phyloP scores from a whole-genome alignment of 169 alveolate species.

The Theileria annulata region DNA sequence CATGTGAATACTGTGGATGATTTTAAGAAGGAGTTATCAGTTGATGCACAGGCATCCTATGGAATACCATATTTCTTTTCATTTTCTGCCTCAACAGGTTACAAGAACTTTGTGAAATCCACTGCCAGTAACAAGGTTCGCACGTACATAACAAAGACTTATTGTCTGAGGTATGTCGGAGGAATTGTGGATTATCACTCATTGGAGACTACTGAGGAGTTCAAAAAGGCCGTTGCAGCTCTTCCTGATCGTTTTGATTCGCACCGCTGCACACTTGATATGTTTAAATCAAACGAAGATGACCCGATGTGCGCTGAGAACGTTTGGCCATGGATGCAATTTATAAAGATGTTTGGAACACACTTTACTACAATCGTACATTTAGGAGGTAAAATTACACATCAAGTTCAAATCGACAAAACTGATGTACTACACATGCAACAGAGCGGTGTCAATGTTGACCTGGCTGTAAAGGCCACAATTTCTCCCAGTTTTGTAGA shows the following conservation, averaged over 20 bases:
- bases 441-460: conserved; percentile 71
- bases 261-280: conserved; percentile 68
- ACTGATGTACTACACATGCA: conserved; percentile 69
- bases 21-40: conserved; percentile 73
- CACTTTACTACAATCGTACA: conserved; percentile 77
- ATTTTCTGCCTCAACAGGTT: conserved; percentile 81
- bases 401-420: conserved; percentile 70
- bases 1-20: conserved; percentile 71
- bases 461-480: conserved; percentile 66
- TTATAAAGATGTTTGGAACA: conserved; percentile 79
- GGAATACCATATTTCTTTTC: conserved; percentile 67
- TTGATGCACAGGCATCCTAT: conserved; percentile 75
- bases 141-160: conserved; percentile 76
- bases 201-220: conserved; percentile 64
- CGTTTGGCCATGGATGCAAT: conserved; percentile 76
- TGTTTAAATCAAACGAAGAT: conserved; percentile 64
- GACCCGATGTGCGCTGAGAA: conserved; percentile 58
- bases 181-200: conserved; percentile 63
- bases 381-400: conserved; percentile 83
- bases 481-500: conserved; percentile 34
- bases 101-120: conserved; percentile 69
- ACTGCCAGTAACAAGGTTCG: conserved; percentile 55
- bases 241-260: conserved; percentile 75
- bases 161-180: conserved; percentile 80
- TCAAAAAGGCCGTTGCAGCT: conserved; percentile 64